These are phyloP conservation scores for Geopyxis carbonaria DNA, from an alignment of 495 filamentous ascomycete genomes.

Conservation along the genomic window DNA sequence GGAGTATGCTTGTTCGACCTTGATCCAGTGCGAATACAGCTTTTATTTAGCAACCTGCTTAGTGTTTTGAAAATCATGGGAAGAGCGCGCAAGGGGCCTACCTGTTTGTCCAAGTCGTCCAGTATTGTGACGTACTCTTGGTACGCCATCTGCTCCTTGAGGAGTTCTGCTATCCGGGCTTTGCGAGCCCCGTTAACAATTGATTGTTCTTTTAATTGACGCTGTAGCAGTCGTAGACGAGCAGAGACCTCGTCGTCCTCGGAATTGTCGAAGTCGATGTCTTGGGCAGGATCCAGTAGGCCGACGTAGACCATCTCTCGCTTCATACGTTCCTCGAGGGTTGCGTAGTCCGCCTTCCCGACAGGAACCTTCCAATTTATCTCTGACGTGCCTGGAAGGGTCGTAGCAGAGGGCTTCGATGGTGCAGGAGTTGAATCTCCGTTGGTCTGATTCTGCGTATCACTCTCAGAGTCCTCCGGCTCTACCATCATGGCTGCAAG, in stretches of 20 bases:
- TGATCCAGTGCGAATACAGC: not conserved
- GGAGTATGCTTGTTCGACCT: slow-evolving; percentile 73
- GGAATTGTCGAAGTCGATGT: slow-evolving; percentile 67
- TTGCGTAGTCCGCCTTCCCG: slow-evolving; percentile 58
- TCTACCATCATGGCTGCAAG: slow-evolving; percentile 62
- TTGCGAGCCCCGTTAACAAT: slow-evolving; percentile 83
- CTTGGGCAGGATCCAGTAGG: slow-evolving; percentile 55
- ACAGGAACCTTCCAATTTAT: slow-evolving; percentile 39
- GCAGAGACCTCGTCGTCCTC: slow-evolving; percentile 90
- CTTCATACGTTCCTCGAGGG: slow-evolving; percentile 77
- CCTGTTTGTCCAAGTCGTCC: slow-evolving; percentile 89
- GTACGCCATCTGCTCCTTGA: slow-evolving; percentile 73
- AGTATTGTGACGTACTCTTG: slow-evolving; percentile 95
- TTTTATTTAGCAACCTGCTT: too few species aligned
- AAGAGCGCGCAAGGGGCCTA: not conserved
- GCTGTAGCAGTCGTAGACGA: slow-evolving; percentile 68
- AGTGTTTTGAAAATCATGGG: not conserved
- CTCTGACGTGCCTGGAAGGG: slow-evolving; percentile 52
- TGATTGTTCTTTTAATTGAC: slow-evolving; percentile 59
- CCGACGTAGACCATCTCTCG: slow-evolving; percentile 87
- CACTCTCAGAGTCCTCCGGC: slow-evolving; percentile 55
- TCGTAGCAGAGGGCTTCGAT: slow-evolving; percentile 52
- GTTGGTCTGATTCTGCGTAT: slow-evolving; percentile 41
- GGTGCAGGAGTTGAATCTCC: slow-evolving; percentile 39
- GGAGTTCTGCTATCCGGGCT: slow-evolving; percentile 62